Percentiles rank a stretch among this genome's conserved stretches.
Evolutionary conservation across 768 basidiomycete species (phyloP).

Genomic region (Daedalea quercina): DNA sequence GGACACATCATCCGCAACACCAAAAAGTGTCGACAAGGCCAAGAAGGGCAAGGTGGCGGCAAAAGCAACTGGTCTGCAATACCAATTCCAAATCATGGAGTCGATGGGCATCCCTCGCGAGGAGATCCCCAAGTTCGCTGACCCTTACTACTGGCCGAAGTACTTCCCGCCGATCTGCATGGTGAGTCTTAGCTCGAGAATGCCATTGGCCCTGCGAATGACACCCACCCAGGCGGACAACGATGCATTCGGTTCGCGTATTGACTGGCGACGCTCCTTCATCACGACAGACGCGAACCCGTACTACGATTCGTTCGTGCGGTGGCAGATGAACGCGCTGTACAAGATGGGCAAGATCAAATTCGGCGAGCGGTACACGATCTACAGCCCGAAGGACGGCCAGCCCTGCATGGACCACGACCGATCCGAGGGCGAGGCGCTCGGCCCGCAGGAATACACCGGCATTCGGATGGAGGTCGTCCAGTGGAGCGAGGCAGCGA

Average conservation of each 20-base stretch:
- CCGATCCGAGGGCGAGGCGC: constrained; percentile 87
- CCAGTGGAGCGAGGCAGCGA: constrained; percentile 72
- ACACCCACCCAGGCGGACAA: constrained; percentile 51
- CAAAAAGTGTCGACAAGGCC: constrained; percentile 59
- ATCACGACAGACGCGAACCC: constrained; percentile 94
- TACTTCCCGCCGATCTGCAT: constrained; percentile 96
- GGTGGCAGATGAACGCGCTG: constrained; percentile 97
- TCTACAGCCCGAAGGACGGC: constrained; percentile 97
- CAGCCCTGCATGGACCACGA: constrained; percentile 99
- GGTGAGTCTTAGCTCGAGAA: constrained; percentile 30
- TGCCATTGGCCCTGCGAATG: background rate
- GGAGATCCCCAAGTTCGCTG: constrained; percentile 95
- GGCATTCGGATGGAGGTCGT: constrained; percentile 91
- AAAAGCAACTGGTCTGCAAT: constrained; percentile 88
- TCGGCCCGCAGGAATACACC: constrained; percentile 95
- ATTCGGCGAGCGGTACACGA: constrained; percentile 96
- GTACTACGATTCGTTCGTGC: constrained; percentile 94
- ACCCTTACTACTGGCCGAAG: constrained; percentile 87
- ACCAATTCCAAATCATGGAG: constrained; percentile 99
- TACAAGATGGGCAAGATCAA: constrained; percentile 87
- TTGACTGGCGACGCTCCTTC: constrained; percentile 96
- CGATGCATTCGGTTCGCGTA: constrained; percentile 83
- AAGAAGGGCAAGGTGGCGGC: constrained; percentile 94
- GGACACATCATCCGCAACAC: constrained; percentile 32
- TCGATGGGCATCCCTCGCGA: constrained; percentile 81